Percentiles rank a stretch among this genome's conserved stretches.
These are phyloP conservation scores for Emydomyces testavorans DNA, from an alignment of 2,329 filamentous ascomycete genomes.

Conservation along the genomic window DNA sequence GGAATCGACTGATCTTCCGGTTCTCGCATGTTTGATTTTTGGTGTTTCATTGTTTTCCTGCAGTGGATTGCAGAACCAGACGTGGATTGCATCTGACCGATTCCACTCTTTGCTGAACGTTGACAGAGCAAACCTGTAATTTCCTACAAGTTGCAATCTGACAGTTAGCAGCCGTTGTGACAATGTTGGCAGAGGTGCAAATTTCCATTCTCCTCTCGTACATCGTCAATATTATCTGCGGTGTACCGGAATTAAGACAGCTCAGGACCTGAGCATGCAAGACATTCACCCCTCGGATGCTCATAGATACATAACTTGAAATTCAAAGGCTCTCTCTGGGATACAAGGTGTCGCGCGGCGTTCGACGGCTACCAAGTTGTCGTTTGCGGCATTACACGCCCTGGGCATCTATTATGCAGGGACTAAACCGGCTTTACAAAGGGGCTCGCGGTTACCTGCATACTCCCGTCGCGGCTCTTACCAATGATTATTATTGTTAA, in stretches of 20 bases:
- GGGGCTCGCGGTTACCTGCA: constrained; percentile 6
- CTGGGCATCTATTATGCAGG: constrained; percentile 4
- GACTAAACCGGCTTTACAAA: constrained; percentile 2
- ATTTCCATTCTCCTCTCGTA: not conserved
- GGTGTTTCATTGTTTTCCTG: constrained; percentile 2
- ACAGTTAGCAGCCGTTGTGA: not conserved
- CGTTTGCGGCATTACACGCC: constrained; percentile 8
- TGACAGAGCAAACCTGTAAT: not conserved
- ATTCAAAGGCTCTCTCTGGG: not conserved
- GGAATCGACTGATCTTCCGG: not conserved
- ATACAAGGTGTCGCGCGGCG: constrained; percentile 1
- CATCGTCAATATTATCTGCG: not conserved
- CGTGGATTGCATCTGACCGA: not conserved
- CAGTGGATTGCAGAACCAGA: too few relatives aligned
- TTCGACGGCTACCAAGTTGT: constrained; percentile 6
- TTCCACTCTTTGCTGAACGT: not conserved
- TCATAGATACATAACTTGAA: not conserved
- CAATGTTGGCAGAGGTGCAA: not conserved
- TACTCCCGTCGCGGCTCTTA: constrained; percentile 5
- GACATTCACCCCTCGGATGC: constrained; percentile 1
- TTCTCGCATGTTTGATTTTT: not conserved
- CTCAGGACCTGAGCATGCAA: not conserved
- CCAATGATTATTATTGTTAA: not conserved
- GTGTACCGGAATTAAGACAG: not conserved
- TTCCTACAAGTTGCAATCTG: not conserved